Base-by-base conservation (phyloP, 257 asterid genomes). In the Nicotiana benthamiana region DNA sequence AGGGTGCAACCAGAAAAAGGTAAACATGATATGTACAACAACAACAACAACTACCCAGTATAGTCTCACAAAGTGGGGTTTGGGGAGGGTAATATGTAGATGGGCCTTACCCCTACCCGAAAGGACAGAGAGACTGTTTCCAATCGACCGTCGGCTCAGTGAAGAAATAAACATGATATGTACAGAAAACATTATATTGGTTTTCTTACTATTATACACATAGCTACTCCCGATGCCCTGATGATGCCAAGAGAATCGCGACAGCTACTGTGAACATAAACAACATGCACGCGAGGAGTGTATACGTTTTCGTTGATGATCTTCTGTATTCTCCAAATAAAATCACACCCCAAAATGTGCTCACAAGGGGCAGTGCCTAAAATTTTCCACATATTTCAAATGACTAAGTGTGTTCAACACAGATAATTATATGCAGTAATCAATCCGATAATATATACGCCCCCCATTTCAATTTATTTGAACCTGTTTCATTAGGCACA, bases 301-400 rank as follows among this genome's bases (percentile, higher is more conserved):
- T 30, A 54, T 95, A 91, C 6, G 99, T 95, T 83, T 89, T 90
- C 76, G 89, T 86, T 1, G 98, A 93, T 8, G 98, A 93, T 84
- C 91, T 89, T 74, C 97, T 84, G 75, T 92, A 93, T 83, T 95
- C 97, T 28, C 98, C 97, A 59, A 93, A 95, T 63, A 93, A 65
- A 68, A 93, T 72, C 43, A 93, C 26, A 1, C 98, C 98, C 98
- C 98, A 95, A 82, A 93, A 95, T 0, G 99, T 93, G 86, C 99
- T 95, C 80, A 95, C 97, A 2, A 95, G 92, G 0, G 99, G 98
- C 77, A 95, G 93, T 59, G 99, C 99, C 99, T 93, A 86, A 36
- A 74, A 86, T 68, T 36, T 60, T 48, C 74, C 48, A 83, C 20
- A 74, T 40, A 16, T 22, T 36, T 18, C 75, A 51, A 75, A 46